Evolutionary conservation across 2,329 filamentous ascomycete genomes (phyloP), one percentile per base, ranked within the genome.

Genomic region (Alternaria tenuissima): DNA sequence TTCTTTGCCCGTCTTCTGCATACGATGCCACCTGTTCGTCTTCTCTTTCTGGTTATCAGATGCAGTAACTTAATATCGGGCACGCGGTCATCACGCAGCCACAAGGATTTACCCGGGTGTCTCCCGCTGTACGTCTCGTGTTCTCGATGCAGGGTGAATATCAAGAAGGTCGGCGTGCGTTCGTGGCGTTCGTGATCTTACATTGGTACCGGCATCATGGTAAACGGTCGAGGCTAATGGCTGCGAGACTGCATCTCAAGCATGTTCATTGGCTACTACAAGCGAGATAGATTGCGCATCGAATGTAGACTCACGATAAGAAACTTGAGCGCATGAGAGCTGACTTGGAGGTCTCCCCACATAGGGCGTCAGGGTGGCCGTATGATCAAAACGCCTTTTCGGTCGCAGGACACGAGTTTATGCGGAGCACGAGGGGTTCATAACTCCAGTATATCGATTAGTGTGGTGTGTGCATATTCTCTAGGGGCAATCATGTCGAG

Each of bases 101-200:
- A 26, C 16, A n/a, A 5, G 7, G 16, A 9, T 28, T 49, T 18
- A 51, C n/a, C 32, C 32, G 32, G 32, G 1, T 36, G 5, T 7
- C 32, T 36, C 2, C 32, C 32, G 32, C 32, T 16, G 32, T 36
- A 36, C 12, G 2, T 36, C 0, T 36, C 5, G 32, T 36, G 14
- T 36, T 14, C 14, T 36, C 32, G 1, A 36, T 4, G 32, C 14
- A 36, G 32, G 32, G 14, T 6, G 32, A 36, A 36, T 7, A 36
- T 51, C 18, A 34, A 0, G 47, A 11, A 51, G 1, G 0, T 7
- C 1, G 47, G 16, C n/a, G 30, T 32, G 47, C 47, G 1, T 36
- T 26, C 20, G 47, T 51, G 47, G 47, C 47, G 47, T 51, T 30
- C 47, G 47, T 51, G 22, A 36, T 38, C 32, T 36, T 51, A 51